Base-by-base conservation (phyloP, 2,329 filamentous ascomycete species). In the Mariannaea sp. region DNA sequence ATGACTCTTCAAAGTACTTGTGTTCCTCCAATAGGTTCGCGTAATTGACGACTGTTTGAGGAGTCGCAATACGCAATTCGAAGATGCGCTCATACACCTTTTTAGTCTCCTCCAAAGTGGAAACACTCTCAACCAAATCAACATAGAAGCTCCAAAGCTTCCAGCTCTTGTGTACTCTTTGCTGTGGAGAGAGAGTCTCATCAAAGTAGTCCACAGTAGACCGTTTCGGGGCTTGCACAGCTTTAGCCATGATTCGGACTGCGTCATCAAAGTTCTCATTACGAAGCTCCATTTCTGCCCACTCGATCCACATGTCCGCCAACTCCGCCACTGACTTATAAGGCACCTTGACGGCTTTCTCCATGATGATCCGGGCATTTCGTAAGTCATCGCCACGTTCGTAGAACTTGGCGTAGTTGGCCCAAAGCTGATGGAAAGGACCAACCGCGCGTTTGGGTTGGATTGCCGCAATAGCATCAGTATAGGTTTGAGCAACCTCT, bases 151-250 rank as follows among this genome's bases (percentile, higher is more conserved):
- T 96, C 94, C 94, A 99, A 9, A 99, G 76, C 72, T 97, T 99
- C 94, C 94, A 99, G 70, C 91, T 96, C 79, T 99, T 99, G 77
- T 99, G 94, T 3, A 99, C 90, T 58, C 95, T 85, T 75, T 97
- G 94, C 70, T 99, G 94, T 4, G 94, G 93, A 2, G 91, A 92
- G 6, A 99, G 77, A 0, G 84, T 91, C 70, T 99, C 95, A 70
- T 99, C 94, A 68, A 97, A 99, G 70, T 97, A 99, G 75, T 99
- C 94, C n/a, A 99, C 92, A 2, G 86, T 95, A n/a, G 93, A 97
- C 60, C 91, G 81, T 73, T 97, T 97, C 0, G 94, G 92, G n/a
- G 94, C 90, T 71, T 96, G 92, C 5, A 94, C 93, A 14, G 94
- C 94, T 72, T 96, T 97, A 33, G 90, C 90, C 92, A 99, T 97